A percentile compares a stretch with the other conserved stretches of the same genome.
These are phyloP conservation scores for Podospora bellae-mahoneyi DNA, from an alignment of 495 filamentous ascomycete genomes.

Conservation along the genomic window DNA sequence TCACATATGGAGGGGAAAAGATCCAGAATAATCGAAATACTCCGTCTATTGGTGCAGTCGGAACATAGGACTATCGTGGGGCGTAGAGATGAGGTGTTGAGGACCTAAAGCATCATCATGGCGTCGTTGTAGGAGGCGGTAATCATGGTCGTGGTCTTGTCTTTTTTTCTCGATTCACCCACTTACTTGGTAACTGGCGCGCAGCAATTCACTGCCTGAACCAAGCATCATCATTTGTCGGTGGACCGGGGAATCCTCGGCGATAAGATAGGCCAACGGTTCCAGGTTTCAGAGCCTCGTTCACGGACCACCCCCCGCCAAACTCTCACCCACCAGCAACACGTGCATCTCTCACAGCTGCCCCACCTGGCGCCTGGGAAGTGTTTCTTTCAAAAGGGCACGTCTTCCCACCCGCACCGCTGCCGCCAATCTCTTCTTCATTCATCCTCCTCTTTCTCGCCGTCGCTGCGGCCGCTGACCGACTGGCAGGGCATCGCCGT, in stretches of 20 bases:
- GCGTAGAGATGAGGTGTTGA: not conserved
- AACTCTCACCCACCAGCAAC: not conserved
- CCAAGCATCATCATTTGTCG: constrained; percentile 2
- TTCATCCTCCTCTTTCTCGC: constrained; percentile 12
- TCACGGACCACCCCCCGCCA: constrained; percentile 13
- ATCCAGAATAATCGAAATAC: constrained; percentile 1
- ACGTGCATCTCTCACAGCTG: constrained; percentile 10
- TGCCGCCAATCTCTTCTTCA: constrained; percentile 17
- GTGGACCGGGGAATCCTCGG: constrained; percentile 18
- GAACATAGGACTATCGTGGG: constrained; percentile 2
- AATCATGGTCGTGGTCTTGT: not conserved
- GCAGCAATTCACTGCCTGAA: not conserved
- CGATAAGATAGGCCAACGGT: not conserved
- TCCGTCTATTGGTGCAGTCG: not conserved
- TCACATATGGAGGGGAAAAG: constrained; percentile 25
- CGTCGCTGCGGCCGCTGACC: not conserved
- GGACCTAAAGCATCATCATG: not conserved
- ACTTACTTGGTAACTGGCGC: not conserved
- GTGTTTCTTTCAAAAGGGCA: constrained; percentile 33
- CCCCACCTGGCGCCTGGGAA: constrained; percentile 19
- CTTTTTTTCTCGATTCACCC: not conserved
- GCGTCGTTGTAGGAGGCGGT: not conserved
- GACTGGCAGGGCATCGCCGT: not conserved
- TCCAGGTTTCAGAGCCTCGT: not conserved
- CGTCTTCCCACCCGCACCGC: constrained; percentile 22